Conservation (phyloP, 2,329 filamentous ascomycete species). For the Blastomyces emzantsi region DNA sequence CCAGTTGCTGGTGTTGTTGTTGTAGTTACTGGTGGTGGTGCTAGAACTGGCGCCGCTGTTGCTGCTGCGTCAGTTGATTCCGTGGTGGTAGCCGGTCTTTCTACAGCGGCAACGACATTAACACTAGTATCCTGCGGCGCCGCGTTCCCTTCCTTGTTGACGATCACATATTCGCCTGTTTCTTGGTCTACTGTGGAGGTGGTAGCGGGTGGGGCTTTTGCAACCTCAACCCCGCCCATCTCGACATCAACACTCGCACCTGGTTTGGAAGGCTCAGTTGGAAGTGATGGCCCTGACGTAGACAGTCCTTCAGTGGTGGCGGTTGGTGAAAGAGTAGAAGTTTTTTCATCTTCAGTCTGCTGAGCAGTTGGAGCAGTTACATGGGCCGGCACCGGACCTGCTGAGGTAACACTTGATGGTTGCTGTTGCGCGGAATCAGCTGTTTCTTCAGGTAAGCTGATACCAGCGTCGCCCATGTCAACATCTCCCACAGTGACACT, state of each 20-base stretch:
- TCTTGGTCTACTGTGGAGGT: conserved; percentile 35
- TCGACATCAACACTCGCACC: conserved; percentile 35
- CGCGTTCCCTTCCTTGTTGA: conserved; percentile 51
- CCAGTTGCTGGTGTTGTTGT: conserved; percentile 16
- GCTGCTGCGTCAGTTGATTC: conserved; percentile 7
- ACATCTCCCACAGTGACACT: conserved; percentile 3
- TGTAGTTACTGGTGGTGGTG: too few species aligned
- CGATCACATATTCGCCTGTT: conserved; percentile 65
- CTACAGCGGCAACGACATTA: background rate
- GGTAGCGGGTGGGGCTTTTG: conserved; percentile 28
- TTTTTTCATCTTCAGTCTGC: conserved; percentile 1
- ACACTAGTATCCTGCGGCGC: conserved; percentile 14
- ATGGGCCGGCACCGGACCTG: background rate
- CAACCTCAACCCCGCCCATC: conserved; percentile 48
- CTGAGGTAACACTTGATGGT: background rate
- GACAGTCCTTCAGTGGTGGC: background rate
- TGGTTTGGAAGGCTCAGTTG: conserved; percentile 11
- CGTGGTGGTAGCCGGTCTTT: conserved; percentile 7
- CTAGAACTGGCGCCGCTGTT: conserved; percentile 8
- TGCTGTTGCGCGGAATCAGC: conserved; percentile 1
- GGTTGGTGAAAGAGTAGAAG: background rate
- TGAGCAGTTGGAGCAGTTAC: background rate
- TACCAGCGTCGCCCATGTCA: conserved; percentile 25
- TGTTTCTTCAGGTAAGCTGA: background rate
- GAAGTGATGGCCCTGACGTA: conserved; percentile 32